These are phyloP conservation scores for Xylaria nigripes DNA, from an alignment of 495 filamentous ascomycete genomes.

Conservation along the genomic window DNA sequence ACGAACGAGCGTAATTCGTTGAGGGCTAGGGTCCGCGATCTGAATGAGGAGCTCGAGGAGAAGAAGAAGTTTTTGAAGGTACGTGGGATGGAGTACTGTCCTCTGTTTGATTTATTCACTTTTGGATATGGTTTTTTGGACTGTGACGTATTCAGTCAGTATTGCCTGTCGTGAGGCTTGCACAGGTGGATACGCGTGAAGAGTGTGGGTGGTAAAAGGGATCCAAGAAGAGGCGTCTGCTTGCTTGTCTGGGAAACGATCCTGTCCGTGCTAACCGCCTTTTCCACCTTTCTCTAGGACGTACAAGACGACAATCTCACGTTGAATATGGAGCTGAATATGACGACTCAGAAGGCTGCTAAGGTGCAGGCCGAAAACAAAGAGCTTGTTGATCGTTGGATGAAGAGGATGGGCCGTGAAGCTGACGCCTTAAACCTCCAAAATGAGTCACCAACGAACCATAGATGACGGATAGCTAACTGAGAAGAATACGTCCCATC, in stretches of 20 bases:
- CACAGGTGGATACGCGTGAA: neutral
- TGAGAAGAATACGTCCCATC: constrained; percentile 6
- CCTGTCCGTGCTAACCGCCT: neutral
- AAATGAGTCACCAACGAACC: constrained; percentile 28
- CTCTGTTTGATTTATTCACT: neutral
- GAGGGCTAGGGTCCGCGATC: constrained; percentile 58
- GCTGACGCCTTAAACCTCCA: constrained; percentile 78
- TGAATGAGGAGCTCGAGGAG: constrained; percentile 74
- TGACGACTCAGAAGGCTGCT: constrained; percentile 62
- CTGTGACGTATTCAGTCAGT: no score
- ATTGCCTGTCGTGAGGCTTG: neutral
- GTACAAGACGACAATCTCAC: constrained; percentile 87
- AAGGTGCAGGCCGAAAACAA: constrained; percentile 75
- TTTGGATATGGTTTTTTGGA: neutral
- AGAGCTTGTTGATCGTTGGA: constrained; percentile 83
- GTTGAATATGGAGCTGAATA: constrained; percentile 77
- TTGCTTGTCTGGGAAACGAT: neutral
- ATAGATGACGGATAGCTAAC: constrained; percentile 4
- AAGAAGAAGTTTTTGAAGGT: constrained; percentile 78
- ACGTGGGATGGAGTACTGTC: constrained; percentile 15
- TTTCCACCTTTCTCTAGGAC: constrained; percentile 41
- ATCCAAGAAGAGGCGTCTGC: constrained; percentile 6
- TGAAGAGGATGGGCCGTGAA: constrained; percentile 76
- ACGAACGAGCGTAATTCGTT: constrained; percentile 55
- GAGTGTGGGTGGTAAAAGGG: neutral